Conservation (phyloP, 228 moss, liverwort and hornwort genomes). For the Sphagnum fallax region DNA sequence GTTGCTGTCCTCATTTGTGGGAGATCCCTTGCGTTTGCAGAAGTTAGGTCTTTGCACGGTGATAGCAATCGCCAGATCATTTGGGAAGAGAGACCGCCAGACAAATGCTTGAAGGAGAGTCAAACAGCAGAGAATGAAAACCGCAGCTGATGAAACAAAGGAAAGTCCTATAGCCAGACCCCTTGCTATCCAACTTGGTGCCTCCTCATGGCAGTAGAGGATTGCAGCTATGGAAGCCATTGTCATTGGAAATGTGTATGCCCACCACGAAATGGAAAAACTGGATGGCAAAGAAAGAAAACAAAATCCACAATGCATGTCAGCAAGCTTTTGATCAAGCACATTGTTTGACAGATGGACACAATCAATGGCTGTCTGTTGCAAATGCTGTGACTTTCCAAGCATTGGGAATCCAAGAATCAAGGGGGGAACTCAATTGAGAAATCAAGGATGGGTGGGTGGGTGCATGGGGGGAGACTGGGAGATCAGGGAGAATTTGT, state of each 20-base stretch:
- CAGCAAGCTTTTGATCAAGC: not conserved
- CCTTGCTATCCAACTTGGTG: slow-evolving; percentile 20
- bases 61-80: slow-evolving; percentile 56
- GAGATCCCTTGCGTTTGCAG: too few species aligned
- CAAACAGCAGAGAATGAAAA: slow-evolving; percentile 21
- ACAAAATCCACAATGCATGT: not conserved
- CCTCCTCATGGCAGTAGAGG: slow-evolving; percentile 12
- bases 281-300: slow-evolving; percentile 9
- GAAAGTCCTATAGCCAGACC: slow-evolving; percentile 28
- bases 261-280: slow-evolving; percentile 52
- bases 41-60: slow-evolving; percentile 6
- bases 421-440: too few species aligned
- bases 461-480: too few species aligned
- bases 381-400: too few species aligned
- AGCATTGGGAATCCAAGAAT: too few species aligned
- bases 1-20: not conserved
- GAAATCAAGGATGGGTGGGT: too few species aligned
- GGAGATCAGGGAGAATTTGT: too few species aligned
- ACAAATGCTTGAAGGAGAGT: slow-evolving; percentile 45
- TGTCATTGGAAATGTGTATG: slow-evolving; percentile 60
- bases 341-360: too few species aligned
- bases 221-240: slow-evolving; percentile 39
- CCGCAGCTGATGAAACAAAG: slow-evolving; percentile 14
- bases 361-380: not conserved
- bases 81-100: slow-evolving; percentile 38